These are phyloP conservation scores for Schizosaccharomyces octosporus DNA, from an alignment of 805 yeast genomes.

Conservation along the genomic window DNA sequence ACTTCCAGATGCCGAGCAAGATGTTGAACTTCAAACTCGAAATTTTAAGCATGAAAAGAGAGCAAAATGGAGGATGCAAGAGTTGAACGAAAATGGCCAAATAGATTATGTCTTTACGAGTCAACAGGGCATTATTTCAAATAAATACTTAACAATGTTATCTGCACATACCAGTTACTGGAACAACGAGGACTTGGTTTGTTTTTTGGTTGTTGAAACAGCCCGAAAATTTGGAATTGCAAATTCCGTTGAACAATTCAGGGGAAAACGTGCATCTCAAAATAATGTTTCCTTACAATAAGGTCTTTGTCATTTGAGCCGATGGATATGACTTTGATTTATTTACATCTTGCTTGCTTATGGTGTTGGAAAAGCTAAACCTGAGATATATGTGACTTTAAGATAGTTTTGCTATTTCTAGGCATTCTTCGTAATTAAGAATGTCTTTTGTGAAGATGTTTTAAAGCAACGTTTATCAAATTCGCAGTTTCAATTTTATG, in stretches of 20 bases:
- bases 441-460: too few species aligned
- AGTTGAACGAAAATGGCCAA: slow-evolving; percentile 54
- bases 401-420: too few species aligned
- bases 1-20: not conserved
- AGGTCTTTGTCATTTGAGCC: too few species aligned
- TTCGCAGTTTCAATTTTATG: too few species aligned
- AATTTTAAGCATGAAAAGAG: slow-evolving; percentile 10
- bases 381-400: too few species aligned
- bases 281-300: too few species aligned
- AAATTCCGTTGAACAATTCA: not conserved
- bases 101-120: slow-evolving; percentile 54
- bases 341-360: too few species aligned
- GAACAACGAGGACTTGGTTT: slow-evolving; percentile 65
- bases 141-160: slow-evolving; percentile 55
- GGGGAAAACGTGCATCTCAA: not conserved
- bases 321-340: too few species aligned
- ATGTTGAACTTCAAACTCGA: slow-evolving; percentile 10
- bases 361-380: too few species aligned
- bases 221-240: not conserved
- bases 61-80: slow-evolving; percentile 18
- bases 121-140: slow-evolving; percentile 42
- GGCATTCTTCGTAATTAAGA: too few species aligned
- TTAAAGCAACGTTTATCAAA: too few species aligned
- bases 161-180: slow-evolving; percentile 81
- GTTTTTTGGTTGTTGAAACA: slow-evolving; percentile 19